phyloP scores from a whole-genome alignment of 2,329 filamentous ascomycete genomes.

The Neofusicoccum cordaticola region DNA sequence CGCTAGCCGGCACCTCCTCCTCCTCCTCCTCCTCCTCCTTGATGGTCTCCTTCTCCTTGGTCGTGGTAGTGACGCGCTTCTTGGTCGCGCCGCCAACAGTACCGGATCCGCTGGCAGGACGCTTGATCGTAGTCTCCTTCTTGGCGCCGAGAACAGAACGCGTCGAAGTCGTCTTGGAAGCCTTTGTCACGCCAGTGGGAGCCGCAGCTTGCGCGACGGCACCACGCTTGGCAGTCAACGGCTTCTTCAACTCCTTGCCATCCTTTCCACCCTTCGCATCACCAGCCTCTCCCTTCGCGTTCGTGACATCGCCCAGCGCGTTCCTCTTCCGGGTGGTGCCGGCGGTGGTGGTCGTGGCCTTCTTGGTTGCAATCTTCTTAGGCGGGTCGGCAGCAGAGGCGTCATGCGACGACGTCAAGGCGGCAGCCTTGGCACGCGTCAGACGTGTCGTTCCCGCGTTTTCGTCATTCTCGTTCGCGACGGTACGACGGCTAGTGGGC shows the following conservation, averaged over 20 bases:
- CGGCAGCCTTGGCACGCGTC: constrained; percentile 88
- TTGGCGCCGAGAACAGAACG: constrained; percentile 65
- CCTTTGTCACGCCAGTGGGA: constrained; percentile 78
- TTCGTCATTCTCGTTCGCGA: constrained; percentile 93
- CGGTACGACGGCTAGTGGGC: constrained; percentile 68
- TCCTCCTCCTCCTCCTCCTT: constrained; percentile 58
- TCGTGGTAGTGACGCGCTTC: constrained; percentile 60
- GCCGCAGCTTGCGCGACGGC: constrained; percentile 76
- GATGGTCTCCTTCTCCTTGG: constrained; percentile 48
- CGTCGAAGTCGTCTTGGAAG: constrained; percentile 57
- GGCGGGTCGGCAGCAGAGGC: constrained; percentile 54
- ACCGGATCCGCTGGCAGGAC: constrained; percentile 69
- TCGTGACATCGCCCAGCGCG: constrained; percentile 91
- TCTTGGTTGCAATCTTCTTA: constrained; percentile 50
- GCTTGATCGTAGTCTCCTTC: constrained; percentile 71
- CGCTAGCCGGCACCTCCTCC: constrained; percentile 55
- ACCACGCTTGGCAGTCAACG: constrained; percentile 54
- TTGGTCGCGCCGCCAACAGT: constrained; percentile 63
- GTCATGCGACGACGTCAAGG: constrained; percentile 53
- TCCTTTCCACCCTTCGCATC: constrained; percentile 39
- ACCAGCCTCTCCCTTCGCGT: constrained; percentile 52
- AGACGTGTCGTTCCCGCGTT: constrained; percentile 76
- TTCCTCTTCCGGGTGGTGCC: constrained; percentile 66
- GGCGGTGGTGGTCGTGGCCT: constrained; percentile 42
- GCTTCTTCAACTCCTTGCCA: constrained; percentile 70